These are phyloP conservation scores for Trichomonascus vanleenenianus DNA, from an alignment of 805 yeast species.

Conservation along the genomic window DNA sequence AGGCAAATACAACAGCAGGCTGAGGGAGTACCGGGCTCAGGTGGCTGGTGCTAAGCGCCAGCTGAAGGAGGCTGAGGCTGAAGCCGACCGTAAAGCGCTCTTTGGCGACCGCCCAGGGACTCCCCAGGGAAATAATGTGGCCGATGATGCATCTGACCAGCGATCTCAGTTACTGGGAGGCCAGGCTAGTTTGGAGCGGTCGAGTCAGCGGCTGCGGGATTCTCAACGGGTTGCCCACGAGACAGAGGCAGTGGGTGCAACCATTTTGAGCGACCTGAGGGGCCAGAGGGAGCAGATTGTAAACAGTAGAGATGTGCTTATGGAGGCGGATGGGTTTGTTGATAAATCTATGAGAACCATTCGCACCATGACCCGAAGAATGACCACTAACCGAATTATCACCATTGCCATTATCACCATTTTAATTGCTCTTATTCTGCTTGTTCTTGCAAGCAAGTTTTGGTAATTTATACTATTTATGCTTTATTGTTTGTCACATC, in stretches of 20 bases:
- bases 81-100: conserved; percentile 61
- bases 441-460: conserved; percentile 80
- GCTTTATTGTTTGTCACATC: too few relatives aligned
- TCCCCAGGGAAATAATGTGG: conserved; percentile 16
- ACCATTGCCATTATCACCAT: conserved; percentile 90
- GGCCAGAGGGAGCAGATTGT: conserved; percentile 89
- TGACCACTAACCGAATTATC: conserved; percentile 84
- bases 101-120: conserved; percentile 50
- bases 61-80: conserved; percentile 49
- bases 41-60: conserved; percentile 47
- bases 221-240: conserved; percentile 87
- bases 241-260: conserved; percentile 86
- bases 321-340: conserved; percentile 88
- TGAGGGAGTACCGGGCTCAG: conserved; percentile 62
- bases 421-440: conserved; percentile 66
- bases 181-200: conserved; percentile 71
- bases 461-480: conserved; percentile 31
- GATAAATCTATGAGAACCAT: conserved; percentile 83
- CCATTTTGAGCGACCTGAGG: conserved; percentile 77
- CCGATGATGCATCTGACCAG: conserved; percentile 46
- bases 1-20: conserved; percentile 62
- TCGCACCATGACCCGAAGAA: conserved; percentile 83
- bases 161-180: conserved; percentile 73
- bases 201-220: conserved; percentile 76
- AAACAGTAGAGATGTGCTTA: conserved; percentile 76